Evolutionary conservation across 2,329 filamentous ascomycete genomes (phyloP), one percentile per base, ranked within the genome.

Genomic region (Orbilia ellipsospora): DNA sequence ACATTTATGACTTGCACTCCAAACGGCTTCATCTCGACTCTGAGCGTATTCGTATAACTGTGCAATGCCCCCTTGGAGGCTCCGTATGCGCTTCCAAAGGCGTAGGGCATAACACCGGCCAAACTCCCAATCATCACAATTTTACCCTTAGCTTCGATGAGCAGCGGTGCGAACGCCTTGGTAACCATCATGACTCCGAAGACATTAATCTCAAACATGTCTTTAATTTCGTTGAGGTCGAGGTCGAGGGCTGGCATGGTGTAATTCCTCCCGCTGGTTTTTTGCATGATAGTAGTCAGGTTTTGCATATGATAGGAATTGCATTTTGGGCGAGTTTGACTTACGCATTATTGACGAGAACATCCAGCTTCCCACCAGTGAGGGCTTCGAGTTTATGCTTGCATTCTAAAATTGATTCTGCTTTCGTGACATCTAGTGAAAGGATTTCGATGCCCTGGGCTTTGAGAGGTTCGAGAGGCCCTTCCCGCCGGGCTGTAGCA

Each of bases 311-410:
- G 13, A 5, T 40, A 26, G 8, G 13, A 18, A 16, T 2, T 16
- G 28, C n/a, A 2, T 28, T 8, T 40, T 15, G 45, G 13, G 20
- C 6, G 10, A 15, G 40, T 36, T 6, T 7, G 31, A 6, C 84
- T 75, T 77, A 88, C 86, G 87, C 87, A 74, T 89, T 89, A 81
- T 88, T 89, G 57, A 89, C 84, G 16, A 89, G 85, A 54, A 88
- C 84, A 77, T 89, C 87, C 4, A 89, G 84, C 55, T 82, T 85
- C 13, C 87, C 87, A 7, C 83, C 83, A 1, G 86, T 88, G 55
- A 88, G 80, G 12, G 83, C 79, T 10, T 81, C 78, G 12, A 88
- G 85, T 61, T 85, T 82, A 1, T 82, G 82, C 66, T 84, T 85
- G 78, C 85, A 86, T 50, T 80, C 80, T 16, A 82, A 83, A 80